These are phyloP conservation scores for Pseudogymnoascus sp. DNA, from an alignment of 2,329 filamentous ascomycete genomes.

Conservation along the genomic window DNA sequence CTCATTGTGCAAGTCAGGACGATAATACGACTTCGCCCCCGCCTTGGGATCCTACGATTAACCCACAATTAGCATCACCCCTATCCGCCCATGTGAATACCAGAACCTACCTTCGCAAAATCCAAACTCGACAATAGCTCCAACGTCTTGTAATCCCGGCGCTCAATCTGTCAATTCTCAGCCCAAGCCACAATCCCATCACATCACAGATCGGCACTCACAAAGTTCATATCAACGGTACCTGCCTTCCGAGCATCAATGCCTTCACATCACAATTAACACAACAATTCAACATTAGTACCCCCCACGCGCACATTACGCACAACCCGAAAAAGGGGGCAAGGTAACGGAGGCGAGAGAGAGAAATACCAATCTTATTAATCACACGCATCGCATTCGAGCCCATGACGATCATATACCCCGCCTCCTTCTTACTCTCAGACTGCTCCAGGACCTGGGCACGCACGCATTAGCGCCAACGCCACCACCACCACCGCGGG, in stretches of 20 bases:
- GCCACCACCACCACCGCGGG: background rate
- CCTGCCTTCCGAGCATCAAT: background rate
- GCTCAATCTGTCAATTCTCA: background rate
- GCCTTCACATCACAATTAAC: background rate
- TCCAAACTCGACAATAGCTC: background rate
- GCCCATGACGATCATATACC: constrained; percentile 4
- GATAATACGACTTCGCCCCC: background rate
- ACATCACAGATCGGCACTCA: background rate
- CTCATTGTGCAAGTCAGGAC: background rate
- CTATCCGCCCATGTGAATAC: background rate
- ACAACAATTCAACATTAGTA: background rate
- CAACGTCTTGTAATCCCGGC: background rate
- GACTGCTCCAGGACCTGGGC: background rate
- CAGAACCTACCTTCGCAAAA: background rate
- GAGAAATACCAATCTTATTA: background rate
- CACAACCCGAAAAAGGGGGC: background rate
- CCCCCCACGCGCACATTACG: background rate
- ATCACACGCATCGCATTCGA: background rate
- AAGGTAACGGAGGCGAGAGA: background rate
- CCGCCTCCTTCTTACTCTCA: background rate
- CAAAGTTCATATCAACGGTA: background rate
- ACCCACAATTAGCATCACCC: background rate
- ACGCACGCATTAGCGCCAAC: background rate
- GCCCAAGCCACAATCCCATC: background rate
- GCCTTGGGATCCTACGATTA: background rate